phyloP scores from a whole-genome alignment of 768 basidiomycete genomes.

The Lactarius sanguifluus region DNA sequence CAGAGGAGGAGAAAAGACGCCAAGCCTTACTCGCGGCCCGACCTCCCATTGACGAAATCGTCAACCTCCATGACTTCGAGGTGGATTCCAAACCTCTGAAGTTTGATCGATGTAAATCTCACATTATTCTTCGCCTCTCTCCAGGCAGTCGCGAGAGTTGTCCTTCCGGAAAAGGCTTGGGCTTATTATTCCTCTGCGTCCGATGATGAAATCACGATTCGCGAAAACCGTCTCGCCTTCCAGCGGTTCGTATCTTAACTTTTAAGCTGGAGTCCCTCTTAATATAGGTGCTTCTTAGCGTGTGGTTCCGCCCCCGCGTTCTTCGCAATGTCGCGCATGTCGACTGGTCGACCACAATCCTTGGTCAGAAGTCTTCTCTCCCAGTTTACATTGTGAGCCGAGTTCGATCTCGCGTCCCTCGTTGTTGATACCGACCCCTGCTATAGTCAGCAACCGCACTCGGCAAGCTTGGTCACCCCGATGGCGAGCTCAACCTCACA shows the following conservation, averaged over 20 bases:
- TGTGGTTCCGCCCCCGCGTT: constrained; percentile 38
- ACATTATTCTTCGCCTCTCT: constrained; percentile 1
- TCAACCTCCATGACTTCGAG: constrained; percentile 96
- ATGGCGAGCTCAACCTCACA: constrained; percentile 93
- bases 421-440: background rate
- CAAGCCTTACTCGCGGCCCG: constrained; percentile 60
- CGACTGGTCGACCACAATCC: constrained; percentile 79
- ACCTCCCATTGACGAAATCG: constrained; percentile 73
- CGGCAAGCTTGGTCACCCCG: constrained; percentile 93
- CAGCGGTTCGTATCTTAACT: constrained; percentile 58
- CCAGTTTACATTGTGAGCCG: constrained; percentile 74
- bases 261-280: background rate
- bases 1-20: constrained; percentile 69
- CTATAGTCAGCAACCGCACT: constrained; percentile 73
- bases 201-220: constrained; percentile 88
- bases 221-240: constrained; percentile 90
- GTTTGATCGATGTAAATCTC: background rate
- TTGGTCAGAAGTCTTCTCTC: constrained; percentile 73
- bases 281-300: constrained; percentile 16
- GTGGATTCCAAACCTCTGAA: constrained; percentile 38
- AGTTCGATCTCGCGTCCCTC: too few relatives aligned
- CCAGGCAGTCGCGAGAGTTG: constrained; percentile 77
- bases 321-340: constrained; percentile 81
- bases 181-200: constrained; percentile 96
- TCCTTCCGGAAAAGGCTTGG: constrained; percentile 88